Evolutionary conservation across 805 yeast genomes (phyloP), one percentile per base, ranked within the genome.

Genomic region (Barnettozyma salicaria): DNA sequence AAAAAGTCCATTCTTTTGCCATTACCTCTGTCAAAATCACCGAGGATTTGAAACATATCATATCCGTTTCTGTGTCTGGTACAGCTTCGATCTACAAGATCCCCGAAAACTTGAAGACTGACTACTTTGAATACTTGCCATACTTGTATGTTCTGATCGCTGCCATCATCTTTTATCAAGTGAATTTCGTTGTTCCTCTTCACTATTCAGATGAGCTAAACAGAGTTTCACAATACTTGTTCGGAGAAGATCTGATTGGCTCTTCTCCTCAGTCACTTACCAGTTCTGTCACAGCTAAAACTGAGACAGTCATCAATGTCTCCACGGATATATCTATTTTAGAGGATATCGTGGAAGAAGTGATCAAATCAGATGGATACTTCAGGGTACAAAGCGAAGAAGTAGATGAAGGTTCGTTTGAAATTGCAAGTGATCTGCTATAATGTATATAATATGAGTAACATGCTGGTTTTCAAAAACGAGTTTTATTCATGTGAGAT

Each of bases 1-100:
- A 70, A 29, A 73, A 80, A 42, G 77, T 83, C n/a, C 96, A 88
- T 56, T 64, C 70, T 7, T 84, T 84, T 56, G 87, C 94, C 19
- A 78, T 87, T 36, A 87, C 96, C 0, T 70, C 73, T 30, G 75
- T 85, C 8, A 64, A 75, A 3, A 78, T 86, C 42, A 78, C 87
- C 5, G 22, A 21, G 4, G 41, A 38, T 17, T 19, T 29, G 25
- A 35, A 38, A 19, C 30, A 29, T 13, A 21, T 38, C n/a, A 20
- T 38, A 6, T 38, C 41, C 13, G 41, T 38, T 13, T 38, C 90
- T 23, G 94, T 89, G 2, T 84, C 92, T 3, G 79, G 81, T 43
- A 70, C 86, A 1, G 72, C 87, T 20, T 76, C 71, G 47, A 76
- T 86, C 7, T 60, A 79, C 40, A 67, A 64, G 39, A 56, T 86